Evolutionary conservation across 345 rosid genomes (phyloP), one percentile per base, ranked within the genome.

Genomic region (Eucalyptus cloeziana): DNA sequence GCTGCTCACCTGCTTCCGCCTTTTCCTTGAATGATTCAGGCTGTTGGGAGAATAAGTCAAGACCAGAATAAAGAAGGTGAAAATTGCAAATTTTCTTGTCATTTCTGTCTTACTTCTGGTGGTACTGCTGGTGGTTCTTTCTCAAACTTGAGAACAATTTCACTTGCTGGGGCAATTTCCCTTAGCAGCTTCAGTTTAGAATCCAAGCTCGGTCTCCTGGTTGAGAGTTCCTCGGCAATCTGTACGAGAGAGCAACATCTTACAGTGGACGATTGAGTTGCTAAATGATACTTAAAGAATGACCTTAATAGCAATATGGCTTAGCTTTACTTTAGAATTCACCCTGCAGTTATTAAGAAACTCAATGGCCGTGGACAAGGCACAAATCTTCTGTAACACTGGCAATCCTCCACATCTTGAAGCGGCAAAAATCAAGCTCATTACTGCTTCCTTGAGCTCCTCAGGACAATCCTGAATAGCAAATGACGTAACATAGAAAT

Each of bases 341-440:
- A 95, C 94, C 5, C 90, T 88, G 51, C 94, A 92, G 49, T 86
- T 89, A 90, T 92, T 92, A 14, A 92, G 92, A 44, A 92, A 58
- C 87, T 91, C 94, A 24, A 93, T 71, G 9, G 93, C 94, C 2
- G 71, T 40, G n/a, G 91, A 88, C 64, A 90, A 88, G 43, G 86
- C 88, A 33, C 93, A 93, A 58, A 93, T 90, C 67, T 90, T 87
- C 49, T 87, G 91, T 31, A 94, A 91, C 88, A 94, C 95, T 8
- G 96, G 95, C 81, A 93, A 92, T 81, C 93, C 94, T 33, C 94
- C 92, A 31, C 93, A 90, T 64, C 95, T 90, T 43, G 95, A 92
- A 45, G 95, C 91, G 85, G 93, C 94, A 89, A 91, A 95, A 89
- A 94, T 94, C 93, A 94, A 92, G 90, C 94, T 91, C 27, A 94